These are phyloP conservation scores for Rhodotorula sp. DNA, from an alignment of 1,284 basidiomycete species.

Conservation along the genomic window DNA sequence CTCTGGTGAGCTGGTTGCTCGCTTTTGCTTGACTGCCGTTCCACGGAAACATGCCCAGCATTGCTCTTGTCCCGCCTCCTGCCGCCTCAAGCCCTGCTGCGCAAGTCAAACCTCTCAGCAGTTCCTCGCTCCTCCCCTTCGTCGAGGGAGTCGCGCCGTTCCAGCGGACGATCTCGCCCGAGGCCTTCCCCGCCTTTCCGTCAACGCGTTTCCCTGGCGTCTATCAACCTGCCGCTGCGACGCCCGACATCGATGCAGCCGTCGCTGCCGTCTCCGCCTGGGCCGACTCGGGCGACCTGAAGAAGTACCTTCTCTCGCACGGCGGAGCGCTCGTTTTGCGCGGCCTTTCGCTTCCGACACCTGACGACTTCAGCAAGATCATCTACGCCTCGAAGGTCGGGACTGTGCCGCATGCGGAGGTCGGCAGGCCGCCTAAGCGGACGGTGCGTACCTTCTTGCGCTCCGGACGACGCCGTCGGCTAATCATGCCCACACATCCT, in stretches of 20 bases:
- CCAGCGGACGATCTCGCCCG: neutral
- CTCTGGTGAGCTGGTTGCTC: no score
- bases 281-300: neutral
- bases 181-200: neutral
- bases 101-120: neutral
- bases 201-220: neutral
- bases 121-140: neutral
- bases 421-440: neutral
- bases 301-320: neutral
- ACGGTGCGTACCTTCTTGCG: neutral
- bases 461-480: neutral
- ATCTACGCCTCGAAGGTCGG: conserved; percentile 5
- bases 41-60: no score
- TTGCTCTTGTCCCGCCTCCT: no score
- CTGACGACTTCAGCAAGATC: neutral
- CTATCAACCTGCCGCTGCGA: neutral
- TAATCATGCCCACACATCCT: neutral
- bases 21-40: no score
- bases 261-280: neutral
- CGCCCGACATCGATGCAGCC: neutral
- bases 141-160: neutral
- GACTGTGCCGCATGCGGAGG: conserved; percentile 1
- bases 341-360: neutral
- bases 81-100: no score
- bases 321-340: neutral